Evolutionary conservation across 352 stramenopile genomes (phyloP).

Genomic region (Globisporangium apiculatum): DNA sequence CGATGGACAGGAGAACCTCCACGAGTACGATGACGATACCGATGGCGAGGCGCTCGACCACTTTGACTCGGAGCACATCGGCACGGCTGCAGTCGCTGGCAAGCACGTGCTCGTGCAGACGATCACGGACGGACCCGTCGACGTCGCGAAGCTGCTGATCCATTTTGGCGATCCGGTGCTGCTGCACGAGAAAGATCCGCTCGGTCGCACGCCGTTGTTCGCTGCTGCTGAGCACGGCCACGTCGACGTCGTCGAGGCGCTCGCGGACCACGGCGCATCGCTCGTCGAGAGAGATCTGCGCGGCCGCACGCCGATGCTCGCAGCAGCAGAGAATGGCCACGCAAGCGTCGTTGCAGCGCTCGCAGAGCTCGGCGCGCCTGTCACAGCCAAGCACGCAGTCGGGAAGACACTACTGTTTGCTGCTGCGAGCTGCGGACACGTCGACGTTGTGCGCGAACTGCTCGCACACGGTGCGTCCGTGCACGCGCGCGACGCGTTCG

Average conservation of each 20-base stretch:
- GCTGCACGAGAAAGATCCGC: conserved; percentile 8
- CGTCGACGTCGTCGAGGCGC: conserved; percentile 6
- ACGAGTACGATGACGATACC: conserved; percentile 1
- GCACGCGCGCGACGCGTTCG: conserved; percentile 8
- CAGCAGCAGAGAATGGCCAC: conserved; percentile 10
- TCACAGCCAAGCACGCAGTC: conserved; percentile 7
- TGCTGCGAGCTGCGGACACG: conserved; percentile 11
- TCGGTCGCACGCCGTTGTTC: conserved; percentile 8
- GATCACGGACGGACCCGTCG: conserved; percentile 10
- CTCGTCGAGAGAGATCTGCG: conserved; percentile 9
- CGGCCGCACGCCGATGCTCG: conserved; percentile 10
- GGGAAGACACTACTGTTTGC: conserved; percentile 13
- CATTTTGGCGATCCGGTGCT: conserved; percentile 13
- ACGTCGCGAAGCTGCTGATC: conserved; percentile 13
- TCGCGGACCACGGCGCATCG: conserved; percentile 4
- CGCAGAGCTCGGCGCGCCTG: conserved; percentile 1
- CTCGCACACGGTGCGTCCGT: conserved; percentile 4
- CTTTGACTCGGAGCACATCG: conserved; percentile 2
- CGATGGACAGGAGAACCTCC: conserved; percentile 4
- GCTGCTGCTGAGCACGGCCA: conserved; percentile 8
- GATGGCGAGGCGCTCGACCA: conserved; percentile 8
- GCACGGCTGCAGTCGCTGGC: not conserved
- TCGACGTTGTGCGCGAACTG: conserved; percentile 8
- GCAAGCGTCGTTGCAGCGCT: conserved; percentile 7
- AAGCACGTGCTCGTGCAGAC: conserved; percentile 11